Conservation (phyloP, 129 eudicot species). For the Arctium minus region DNA sequence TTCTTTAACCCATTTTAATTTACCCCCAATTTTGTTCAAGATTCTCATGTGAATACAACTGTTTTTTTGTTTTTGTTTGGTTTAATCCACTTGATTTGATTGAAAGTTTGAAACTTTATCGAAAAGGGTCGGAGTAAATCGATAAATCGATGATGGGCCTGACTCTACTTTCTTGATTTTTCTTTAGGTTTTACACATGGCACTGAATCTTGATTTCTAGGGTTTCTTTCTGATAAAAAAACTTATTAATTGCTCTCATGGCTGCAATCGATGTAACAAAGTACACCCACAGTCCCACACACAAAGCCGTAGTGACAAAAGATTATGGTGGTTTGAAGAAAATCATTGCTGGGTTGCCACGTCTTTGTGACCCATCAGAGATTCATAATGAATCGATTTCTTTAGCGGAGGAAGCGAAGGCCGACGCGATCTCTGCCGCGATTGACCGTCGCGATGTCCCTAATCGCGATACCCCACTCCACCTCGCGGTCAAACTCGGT, state of each 20-base stretch:
- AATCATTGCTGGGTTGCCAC: conserved; percentile 61
- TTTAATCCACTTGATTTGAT: neutral
- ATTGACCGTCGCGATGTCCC: conserved; percentile 82
- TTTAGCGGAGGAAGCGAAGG: conserved; percentile 66
- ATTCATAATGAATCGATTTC: conserved; percentile 62
- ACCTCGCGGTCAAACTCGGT: conserved; percentile 71
- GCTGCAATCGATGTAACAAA: conserved; percentile 54
- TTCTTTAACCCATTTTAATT: neutral
- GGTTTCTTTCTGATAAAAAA: conserved; percentile 14
- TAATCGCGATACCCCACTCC: conserved; percentile 72
- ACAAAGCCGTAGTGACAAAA: conserved; percentile 57
- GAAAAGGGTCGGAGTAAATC: neutral
- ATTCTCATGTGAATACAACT: conserved; percentile 1
- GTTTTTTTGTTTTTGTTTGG: neutral
- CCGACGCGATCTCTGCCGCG: conserved; percentile 70
- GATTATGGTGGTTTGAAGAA: conserved; percentile 55
- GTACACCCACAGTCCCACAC: conserved; percentile 64
- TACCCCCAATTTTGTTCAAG: neutral
- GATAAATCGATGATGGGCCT: neutral
- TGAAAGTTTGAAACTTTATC: neutral
- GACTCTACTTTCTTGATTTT: neutral
- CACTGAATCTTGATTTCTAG: neutral
- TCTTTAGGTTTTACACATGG: neutral
- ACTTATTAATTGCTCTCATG: conserved; percentile 25
- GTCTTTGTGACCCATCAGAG: conserved; percentile 61